These are phyloP conservation scores for Abrus precatorius DNA, from an alignment of 306 rosid genomes.

Conservation along the genomic window DNA sequence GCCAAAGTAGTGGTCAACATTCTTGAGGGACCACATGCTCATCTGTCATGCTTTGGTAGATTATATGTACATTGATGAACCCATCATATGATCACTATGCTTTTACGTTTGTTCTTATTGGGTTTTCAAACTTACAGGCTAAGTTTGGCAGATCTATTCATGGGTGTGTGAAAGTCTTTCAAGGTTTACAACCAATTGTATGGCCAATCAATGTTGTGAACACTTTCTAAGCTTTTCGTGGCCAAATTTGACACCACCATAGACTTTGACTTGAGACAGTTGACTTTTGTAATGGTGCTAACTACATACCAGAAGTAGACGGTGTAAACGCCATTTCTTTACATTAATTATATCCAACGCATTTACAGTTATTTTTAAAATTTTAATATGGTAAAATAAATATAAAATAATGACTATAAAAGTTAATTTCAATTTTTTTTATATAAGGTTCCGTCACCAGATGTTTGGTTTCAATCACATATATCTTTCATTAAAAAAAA, in stretches of 20 bases:
- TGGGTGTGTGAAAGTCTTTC: too few relatives aligned
- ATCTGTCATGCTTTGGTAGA: not conserved
- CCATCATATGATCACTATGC: not conserved
- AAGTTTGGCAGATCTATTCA: too few relatives aligned
- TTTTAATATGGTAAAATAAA: not conserved
- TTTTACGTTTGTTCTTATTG: too few relatives aligned
- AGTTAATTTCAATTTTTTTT: too few relatives aligned
- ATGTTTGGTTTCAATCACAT: too few relatives aligned
- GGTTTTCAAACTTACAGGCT: too few relatives aligned
- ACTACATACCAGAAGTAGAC: not conserved
- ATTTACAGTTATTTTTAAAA: not conserved
- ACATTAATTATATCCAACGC: not conserved
- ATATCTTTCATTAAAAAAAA: too few relatives aligned
- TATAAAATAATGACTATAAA: too few relatives aligned
- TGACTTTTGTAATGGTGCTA: not conserved
- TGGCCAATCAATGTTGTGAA: not conserved
- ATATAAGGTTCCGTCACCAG: too few relatives aligned
- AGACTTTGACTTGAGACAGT: not conserved
- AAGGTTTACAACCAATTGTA: too few relatives aligned
- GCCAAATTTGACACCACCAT: not conserved
- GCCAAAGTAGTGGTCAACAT: constrained; percentile 29
- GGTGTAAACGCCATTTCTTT: not conserved
- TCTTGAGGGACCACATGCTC: constrained; percentile 34
- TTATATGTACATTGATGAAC: not conserved
- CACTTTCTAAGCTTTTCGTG: not conserved